Conservation (phyloP, 176 grass and related monocot species). For the Oryza glaberrima region DNA sequence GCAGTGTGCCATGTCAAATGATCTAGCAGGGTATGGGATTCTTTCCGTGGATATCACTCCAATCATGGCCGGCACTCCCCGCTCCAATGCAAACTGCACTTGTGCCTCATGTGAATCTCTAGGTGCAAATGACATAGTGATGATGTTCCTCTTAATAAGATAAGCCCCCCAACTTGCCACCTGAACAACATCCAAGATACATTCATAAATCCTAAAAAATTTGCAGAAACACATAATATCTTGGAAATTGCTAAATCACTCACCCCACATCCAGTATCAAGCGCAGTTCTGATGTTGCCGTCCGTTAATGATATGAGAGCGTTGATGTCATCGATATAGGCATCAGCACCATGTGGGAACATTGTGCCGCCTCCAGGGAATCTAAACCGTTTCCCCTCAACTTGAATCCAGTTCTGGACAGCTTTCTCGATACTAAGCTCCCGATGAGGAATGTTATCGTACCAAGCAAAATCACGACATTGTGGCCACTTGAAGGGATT, state of each 20-base stretch:
- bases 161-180: conserved; percentile 95
- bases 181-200: conserved; percentile 32
- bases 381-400: conserved; percentile 64
- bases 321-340: conserved; percentile 82
- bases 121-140: conserved; percentile 91
- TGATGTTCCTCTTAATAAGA: conserved; percentile 75
- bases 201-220: conserved; percentile 25
- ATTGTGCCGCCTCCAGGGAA: conserved; percentile 92
- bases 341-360: conserved; percentile 80
- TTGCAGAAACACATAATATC: not conserved
- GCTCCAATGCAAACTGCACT: conserved; percentile 86
- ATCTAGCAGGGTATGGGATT: conserved; percentile 79
- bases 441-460: conserved; percentile 84
- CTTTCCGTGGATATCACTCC: conserved; percentile 71
- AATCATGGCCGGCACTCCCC: conserved; percentile 86
- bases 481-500: conserved; percentile 84
- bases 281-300: conserved; percentile 74
- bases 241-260: conserved; percentile 32
- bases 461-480: conserved; percentile 88
- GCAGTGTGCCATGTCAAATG: conserved; percentile 93
- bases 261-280: conserved; percentile 93
- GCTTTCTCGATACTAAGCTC: conserved; percentile 92
- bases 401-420: conserved; percentile 93
- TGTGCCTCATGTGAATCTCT: conserved; percentile 87
- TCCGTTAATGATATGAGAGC: conserved; percentile 62